Evolutionary conservation across 139 green algal species (phyloP).

Genomic region (Closterium sp.): DNA sequence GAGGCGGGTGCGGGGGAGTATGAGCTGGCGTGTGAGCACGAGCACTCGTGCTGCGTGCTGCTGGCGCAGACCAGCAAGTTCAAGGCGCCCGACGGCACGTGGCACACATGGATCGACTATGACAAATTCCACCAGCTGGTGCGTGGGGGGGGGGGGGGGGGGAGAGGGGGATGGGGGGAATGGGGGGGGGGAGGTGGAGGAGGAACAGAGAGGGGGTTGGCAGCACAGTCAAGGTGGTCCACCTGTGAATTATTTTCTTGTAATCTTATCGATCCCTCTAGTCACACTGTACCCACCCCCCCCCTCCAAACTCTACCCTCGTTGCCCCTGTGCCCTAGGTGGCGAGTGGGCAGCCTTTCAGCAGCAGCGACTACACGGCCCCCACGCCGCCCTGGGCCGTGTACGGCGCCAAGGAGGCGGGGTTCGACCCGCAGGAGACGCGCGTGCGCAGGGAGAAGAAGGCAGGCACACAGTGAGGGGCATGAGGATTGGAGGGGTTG

Average conservation of each 20-base stretch:
- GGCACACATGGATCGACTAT: constrained; percentile 89
- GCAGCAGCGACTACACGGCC: constrained; percentile 67
- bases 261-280: neutral
- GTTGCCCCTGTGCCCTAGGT: constrained; percentile 26
- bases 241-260: too few relatives aligned
- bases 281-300: neutral
- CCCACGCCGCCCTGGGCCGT: constrained; percentile 72
- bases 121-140: constrained; percentile 67
- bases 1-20: constrained; percentile 62
- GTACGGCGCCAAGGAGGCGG: constrained; percentile 65
- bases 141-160: neutral
- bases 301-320: neutral
- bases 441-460: constrained; percentile 56
- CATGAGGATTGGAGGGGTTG: neutral
- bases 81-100: constrained; percentile 57
- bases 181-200: too few relatives aligned
- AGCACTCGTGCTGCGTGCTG: constrained; percentile 79
- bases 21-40: constrained; percentile 80
- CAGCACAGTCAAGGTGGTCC: too few relatives aligned
- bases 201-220: too few relatives aligned
- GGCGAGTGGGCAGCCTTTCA: constrained; percentile 53
- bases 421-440: constrained; percentile 73
- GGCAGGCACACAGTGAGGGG: neutral
- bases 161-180: neutral
- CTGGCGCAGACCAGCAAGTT: constrained; percentile 68